Base-by-base conservation (phyloP, 768 basidiomycete species). In the Inosperma sp. region DNA sequence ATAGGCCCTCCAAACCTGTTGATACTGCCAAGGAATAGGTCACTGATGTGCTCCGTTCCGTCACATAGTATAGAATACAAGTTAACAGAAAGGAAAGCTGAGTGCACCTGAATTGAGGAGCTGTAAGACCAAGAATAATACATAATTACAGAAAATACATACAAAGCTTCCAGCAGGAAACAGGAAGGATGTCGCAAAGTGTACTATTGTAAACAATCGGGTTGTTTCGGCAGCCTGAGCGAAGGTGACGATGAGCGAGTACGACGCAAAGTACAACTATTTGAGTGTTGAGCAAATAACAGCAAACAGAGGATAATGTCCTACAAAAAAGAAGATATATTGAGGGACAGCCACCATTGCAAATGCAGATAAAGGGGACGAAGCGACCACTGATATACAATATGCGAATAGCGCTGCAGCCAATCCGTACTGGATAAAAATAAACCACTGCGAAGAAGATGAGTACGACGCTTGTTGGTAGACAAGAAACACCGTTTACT, bases 41-140 rank as follows among this genome's bases (percentile, higher is more conserved):
- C 53, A 0, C 74, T 75, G 22, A 81, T 73, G 1, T 69, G 63
- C 13, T 68, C 71, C 3, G 71, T 65, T 7, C 83, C 83, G 51
- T 81, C 67, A 58, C 88, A 89, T 3, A 88, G 76, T 3, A 90
- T 68, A 9, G 82, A 83, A 66, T 90, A 92, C 3, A 88, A 65
- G 59, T 90, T 89, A 56, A 86, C 73, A 0, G 88, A 86, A n/a
- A 92, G 79, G 16, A 92, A 73, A 3, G 78, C 77, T 0, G 86
- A 80, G 33, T 88, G 77, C 33, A 80, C 86, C 86, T 51, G 13
- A 52, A 26, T 57, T 37, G 1, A 49, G 25, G 14, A 30, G 10
- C 51, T 33, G 42, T 39, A 14, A 16, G 22, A 40, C 21, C 25
- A 22, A 16, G 13, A 37, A 5, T 29, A 16, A 31, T 37, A 27